Evolutionary conservation across 2,329 filamentous ascomycete genomes (phyloP).

Genomic region (Pseudocercospora pini-densiflorae): DNA sequence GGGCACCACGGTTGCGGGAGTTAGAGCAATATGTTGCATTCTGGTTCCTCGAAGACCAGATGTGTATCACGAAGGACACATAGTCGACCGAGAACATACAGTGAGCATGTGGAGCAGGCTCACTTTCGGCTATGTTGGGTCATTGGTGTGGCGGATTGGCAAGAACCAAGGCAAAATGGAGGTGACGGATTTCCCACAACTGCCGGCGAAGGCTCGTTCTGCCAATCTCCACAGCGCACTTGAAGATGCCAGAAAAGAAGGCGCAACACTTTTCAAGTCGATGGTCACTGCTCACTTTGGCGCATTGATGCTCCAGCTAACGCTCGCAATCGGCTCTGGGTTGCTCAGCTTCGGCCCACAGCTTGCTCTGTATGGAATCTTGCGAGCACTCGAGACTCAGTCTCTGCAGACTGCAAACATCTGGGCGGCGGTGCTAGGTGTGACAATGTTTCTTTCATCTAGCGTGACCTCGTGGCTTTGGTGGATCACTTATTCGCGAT

Average conservation of each 20-base stretch:
- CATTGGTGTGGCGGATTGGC: not conserved
- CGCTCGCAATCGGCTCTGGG: too few species aligned
- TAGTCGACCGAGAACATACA: not conserved
- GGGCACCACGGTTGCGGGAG: not conserved
- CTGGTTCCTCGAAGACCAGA: not conserved
- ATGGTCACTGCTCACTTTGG: not conserved
- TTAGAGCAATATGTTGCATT: not conserved
- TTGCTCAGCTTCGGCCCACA: too few species aligned
- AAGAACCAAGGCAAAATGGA: not conserved
- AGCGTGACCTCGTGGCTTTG: not conserved
- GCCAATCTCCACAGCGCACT: not conserved
- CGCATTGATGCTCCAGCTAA: not conserved
- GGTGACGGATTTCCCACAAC: not conserved
- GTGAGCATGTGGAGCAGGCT: conserved; percentile 1
- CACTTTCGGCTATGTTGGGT: not conserved
- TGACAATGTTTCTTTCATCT: not conserved
- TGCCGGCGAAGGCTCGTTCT: not conserved
- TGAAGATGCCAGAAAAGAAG: not conserved
- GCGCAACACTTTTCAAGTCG: not conserved
- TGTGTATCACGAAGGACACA: not conserved
- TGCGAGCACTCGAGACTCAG: not conserved
- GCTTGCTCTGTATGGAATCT: too few species aligned
- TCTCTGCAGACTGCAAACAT: not conserved
- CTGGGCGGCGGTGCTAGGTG: not conserved
- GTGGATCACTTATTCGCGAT: not conserved